Conservation (phyloP, 1,139 yeast species). For the Williopsis jadinii region DNA sequence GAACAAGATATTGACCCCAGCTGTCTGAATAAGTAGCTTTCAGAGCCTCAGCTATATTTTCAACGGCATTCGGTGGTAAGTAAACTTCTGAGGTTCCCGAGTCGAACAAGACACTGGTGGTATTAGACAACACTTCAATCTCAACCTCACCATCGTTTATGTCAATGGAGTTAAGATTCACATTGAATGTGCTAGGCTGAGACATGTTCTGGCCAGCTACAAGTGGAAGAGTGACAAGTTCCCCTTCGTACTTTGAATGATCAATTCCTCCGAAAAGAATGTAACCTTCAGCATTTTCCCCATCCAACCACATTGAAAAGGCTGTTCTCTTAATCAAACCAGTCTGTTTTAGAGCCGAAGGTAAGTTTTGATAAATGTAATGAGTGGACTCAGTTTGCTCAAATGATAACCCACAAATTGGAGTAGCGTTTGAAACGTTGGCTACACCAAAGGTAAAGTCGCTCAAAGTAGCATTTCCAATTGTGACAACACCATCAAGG, state of each 20-base stretch:
- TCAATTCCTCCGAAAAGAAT: conserved; percentile 55
- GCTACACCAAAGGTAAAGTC: conserved; percentile 47
- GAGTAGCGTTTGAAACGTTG: conserved; percentile 40
- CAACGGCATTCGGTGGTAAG: conserved; percentile 8
- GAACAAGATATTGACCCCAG: conserved; percentile 34
- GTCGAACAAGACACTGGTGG: conserved; percentile 2
- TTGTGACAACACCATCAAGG: conserved; percentile 47
- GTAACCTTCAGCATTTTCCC: conserved; percentile 33
- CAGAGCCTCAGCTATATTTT: not conserved
- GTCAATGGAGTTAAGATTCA: not conserved
- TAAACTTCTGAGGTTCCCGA: conserved; percentile 19
- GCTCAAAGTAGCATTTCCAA: conserved; percentile 35
- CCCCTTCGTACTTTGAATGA: conserved; percentile 33
- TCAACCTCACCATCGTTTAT: too few relatives aligned
- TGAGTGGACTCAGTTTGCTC: conserved; percentile 3
- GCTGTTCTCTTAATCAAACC: conserved; percentile 45
- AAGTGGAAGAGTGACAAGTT: conserved; percentile 5
- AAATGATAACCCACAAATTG: conserved; percentile 5
- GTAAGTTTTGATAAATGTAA: conserved; percentile 5
- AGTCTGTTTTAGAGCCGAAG: conserved; percentile 16
- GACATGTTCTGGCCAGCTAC: conserved; percentile 3
- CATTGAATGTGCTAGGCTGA: conserved; percentile 6
- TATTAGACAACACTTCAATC: too few relatives aligned
- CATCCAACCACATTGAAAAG: conserved; percentile 44
- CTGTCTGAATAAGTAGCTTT: not conserved